These are phyloP conservation scores for Malus domestica DNA, from an alignment of 306 rosid species.

Conservation along the genomic window ASM211411v1 NC_041798.1:9035501-9036000, in stretches of 20 bases:
- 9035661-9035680: not conserved
- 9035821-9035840: not conserved
- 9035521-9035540: not conserved
- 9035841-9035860: not conserved
- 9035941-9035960: conserved; percentile 96
- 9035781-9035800: not conserved
- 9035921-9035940: conserved; percentile 92
- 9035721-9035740: not conserved
- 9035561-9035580: not conserved
- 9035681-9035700: not conserved
- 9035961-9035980: conserved; percentile 76
- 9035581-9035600: not conserved
- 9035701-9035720: not conserved
- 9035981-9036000: not conserved
- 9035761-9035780: not conserved
- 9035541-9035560: not conserved
- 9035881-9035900: conserved; percentile 28
- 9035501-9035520: not conserved
- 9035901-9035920: conserved; percentile 96
- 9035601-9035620: not conserved
- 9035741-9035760: not conserved
- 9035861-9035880: not conserved
- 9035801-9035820: not conserved
- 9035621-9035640: not conserved
- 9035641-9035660: not conserved